Evolutionary conservation across 1,284 basidiomycete genomes (phyloP), one percentile per base, ranked within the genome.

Genomic region (Hemileccinum hortonii): DNA sequence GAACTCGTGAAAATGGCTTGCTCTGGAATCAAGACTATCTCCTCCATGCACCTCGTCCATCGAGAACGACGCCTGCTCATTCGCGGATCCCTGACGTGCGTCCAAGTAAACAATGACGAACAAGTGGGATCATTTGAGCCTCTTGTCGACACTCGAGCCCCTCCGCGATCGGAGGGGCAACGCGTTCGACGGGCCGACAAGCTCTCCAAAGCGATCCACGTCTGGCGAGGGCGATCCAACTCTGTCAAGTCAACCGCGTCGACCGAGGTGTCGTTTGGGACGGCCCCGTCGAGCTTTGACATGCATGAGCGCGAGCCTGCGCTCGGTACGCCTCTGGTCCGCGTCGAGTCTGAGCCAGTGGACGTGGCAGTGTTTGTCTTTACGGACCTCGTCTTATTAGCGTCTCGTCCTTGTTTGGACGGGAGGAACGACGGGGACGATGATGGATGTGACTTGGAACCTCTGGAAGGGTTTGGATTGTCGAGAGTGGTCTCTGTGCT

Each of bases 41-140:
- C 69, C 7, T 59, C 73, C 2, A 70, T 74, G 26, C 69, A 74
- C 33, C 73, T 95, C 6, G 84, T 86, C 2, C 75, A 75, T 33
- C 78, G 91, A 32, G 89, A 90, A 54, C 80, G 93, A 19, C 75
- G 84, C 37, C 75, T 95, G 5, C 71, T 94, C 19, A 80, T 80
- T 50, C 84, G 87, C 58, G 92, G 91, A 7, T 65, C 74, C 5
- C 69, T 90, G 11, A 61, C 67, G 26, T 70, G 63, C 9, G 71
- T 67, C n/a, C 64, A 67, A 11, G 59, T 71, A 5, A 60, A 59
- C 43, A 44, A 57, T 6, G 63, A 61, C 36, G 53, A 55, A 4
- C 53, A 52, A 16, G 16, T 37, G 12, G 36, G 15, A 1, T 24
- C 40, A 14, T 32, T 38, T 3, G 47, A 48, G 19, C 15, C 30